Base-by-base conservation (phyloP, 257 asterid species). In the Agastache rugosa region DNA sequence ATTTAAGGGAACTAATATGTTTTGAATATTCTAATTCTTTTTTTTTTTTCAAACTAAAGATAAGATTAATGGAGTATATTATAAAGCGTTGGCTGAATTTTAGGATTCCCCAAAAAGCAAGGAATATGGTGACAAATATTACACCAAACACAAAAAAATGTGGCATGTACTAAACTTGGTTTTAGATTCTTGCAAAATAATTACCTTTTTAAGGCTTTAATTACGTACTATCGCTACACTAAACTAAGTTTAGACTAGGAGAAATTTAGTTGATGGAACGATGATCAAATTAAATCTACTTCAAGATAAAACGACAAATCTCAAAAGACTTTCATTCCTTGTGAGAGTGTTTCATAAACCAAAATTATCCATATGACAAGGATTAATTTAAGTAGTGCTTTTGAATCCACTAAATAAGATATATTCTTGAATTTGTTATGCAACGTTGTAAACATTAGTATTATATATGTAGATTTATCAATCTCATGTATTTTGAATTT, bases 111-210 rank as follows among this genome's bases (percentile, higher is more conserved):
- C 51, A 6, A 35, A 50, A 67, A 9, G 35, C 71, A 68, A 9
- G 44, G 63, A 67, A 59, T 31, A 67, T 75, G 31, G 35, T 31
- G 60, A 45, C 2, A 20, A 22, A 20, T 17, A 23, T 59, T 58
- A 63, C 31, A 29, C 27, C 53, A 75, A 29, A 39, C 20, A 54
- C 54, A 50, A 22, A 17, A 12, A 25, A 23, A 2, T 54, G 12
- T 70, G 55, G 15, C 64, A 54, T 15, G 27, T 35, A 23, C 8
- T 35, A 39, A 70, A 55, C 1, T 29, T 39, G 11, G 39, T 17
- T 27, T 35, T 19, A 62, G 64, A 37, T 48, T 73, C 72, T 71
- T 48, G 47, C 65, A 53, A 14, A 69, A 53, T 11, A 56, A 56
- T 56, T 8, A 22, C 27, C 2, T 2, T 23, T 56, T 61, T 16